These are phyloP conservation scores for Trichomonascaceae sp. DNA, from an alignment of 1,139 yeast genomes.

Conservation along the genomic window DNA sequence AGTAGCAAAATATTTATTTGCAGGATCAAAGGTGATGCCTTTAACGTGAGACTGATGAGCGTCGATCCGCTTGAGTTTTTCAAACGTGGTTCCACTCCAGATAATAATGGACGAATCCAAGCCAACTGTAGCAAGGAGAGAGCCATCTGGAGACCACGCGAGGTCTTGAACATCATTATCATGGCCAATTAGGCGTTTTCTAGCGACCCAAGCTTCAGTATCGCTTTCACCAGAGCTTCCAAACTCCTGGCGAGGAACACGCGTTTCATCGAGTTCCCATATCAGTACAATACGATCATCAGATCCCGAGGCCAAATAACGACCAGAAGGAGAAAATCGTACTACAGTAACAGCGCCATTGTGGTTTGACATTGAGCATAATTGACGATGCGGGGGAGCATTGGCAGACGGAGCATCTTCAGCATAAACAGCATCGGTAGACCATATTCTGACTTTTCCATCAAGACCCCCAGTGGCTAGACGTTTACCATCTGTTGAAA, in stretches of 20 bases:
- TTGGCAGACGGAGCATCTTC: conserved; percentile 25
- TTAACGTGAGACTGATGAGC: conserved; percentile 94
- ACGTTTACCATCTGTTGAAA: conserved; percentile 74
- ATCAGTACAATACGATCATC: conserved; percentile 88
- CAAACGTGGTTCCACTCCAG: conserved; percentile 93
- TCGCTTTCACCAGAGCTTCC: conserved; percentile 54
- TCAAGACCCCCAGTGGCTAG: conserved; percentile 95
- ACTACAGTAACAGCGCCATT: conserved; percentile 90
- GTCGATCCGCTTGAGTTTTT: conserved; percentile 79
- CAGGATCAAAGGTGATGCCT: conserved; percentile 96
- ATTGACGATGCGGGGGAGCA: conserved; percentile 20
- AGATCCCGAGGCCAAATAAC: conserved; percentile 88
- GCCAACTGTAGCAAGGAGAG: conserved; percentile 86
- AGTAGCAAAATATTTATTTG: conserved; percentile 94
- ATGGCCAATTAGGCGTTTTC: conserved; percentile 88
- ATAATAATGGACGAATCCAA: conserved; percentile 84
- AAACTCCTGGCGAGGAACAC: conserved; percentile 39
- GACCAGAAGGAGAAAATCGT: conserved; percentile 85
- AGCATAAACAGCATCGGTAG: conserved; percentile 50
- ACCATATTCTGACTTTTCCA: conserved; percentile 91
- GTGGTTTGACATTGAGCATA: conserved; percentile 36
- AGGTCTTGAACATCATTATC: conserved; percentile 96
- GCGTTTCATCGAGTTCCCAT: conserved; percentile 83
- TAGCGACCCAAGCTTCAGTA: conserved; percentile 86
- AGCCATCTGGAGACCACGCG: conserved; percentile 96